Base-by-base conservation (phyloP, 805 yeast species). In the Metschnikowia sp. region DNA sequence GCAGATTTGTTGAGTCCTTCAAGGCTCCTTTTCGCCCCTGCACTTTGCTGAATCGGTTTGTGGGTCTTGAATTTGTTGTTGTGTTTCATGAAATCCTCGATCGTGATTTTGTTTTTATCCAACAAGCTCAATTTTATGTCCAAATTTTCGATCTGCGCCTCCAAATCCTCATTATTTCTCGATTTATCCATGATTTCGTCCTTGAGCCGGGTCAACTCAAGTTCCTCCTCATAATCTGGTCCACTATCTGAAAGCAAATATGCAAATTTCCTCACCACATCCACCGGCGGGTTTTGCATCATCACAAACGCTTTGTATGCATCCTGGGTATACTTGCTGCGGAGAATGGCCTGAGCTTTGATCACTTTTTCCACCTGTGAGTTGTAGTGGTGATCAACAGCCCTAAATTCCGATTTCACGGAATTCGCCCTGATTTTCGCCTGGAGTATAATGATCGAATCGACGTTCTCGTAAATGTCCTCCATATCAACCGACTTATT, bases 91-190 rank as follows among this genome's bases (percentile, higher is more conserved):
- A 88, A 71, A 52, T 88, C 94, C 54, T 87, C 94, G 18, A 90
- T 64, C 1, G 91, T 77, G 50, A 89, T 83, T 58, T 85, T 86
- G 67, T 87, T 89, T 59, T 83, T 87, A 54, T 85, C 88, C 37
- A 94, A 69, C 38, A 90, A 69, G 7, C 88, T 85, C 49, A 88
- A 78, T 60, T 90, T 90, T 51, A 86, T 79, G 53, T 89, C 89
- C 51, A 90, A 72, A 57, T 86, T 84, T 50, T 86, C 85, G 48
- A 91, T 80, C 49, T 82, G 84, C 43, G 77, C 77, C 64, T 91
- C 96, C 56, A 88, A 68, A 32, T 75, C 78, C 53, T 84, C 92
- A 57, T 88, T 88, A 19, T 74, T 72, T 48, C 78, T 75, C n/a
- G 91, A 85, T 48, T 79, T 83, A 33, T 81, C 83, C 42, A 84